Evolutionary conservation across 1,139 yeast genomes (phyloP), one percentile per base, ranked within the genome.

Genomic region (Geotrichum fermentans): DNA sequence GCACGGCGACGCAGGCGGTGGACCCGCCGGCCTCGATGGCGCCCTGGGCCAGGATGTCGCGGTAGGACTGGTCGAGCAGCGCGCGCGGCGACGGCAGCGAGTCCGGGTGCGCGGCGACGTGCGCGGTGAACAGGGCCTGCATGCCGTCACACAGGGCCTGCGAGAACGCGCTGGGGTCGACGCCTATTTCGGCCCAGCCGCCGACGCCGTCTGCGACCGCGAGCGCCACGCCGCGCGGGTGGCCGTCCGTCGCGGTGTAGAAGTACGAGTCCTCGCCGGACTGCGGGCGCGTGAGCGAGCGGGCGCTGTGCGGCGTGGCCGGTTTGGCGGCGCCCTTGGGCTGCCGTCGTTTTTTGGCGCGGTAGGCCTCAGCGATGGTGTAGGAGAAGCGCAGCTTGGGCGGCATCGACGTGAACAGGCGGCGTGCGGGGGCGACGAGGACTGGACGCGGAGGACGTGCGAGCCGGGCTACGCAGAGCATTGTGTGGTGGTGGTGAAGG

Each of bases 151-250:
- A 64, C 29, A 70, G 56, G 7, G 65, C 63, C 38, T 63, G 62
- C 46, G 70, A 62, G 47, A 70, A 63, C 21, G 60, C 63, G 3
- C 69, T 78, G 1, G 96, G 86, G 64, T 90, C 97, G 58, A 82
- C 85, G 0, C 97, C 97, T 37, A 87, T 82, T 57, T 86, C 92
- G 1, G 88, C 78, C 97, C 97, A 92, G 1, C 97, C 97, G 16
- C 97, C 97, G 4, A 92, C 97, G 17, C 98, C 98, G 66, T 92
- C 98, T 2, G 97, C 92, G 1, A 92, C 97, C 8, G 96, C 97
- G 7, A 87, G 74, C 0, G 90, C 80, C 1, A 83, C 35, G 11
- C 49, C 62, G 35, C 74, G 73, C 8, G 78, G 73, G 22, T 69
- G 62, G 7, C 70, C 65, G 13, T 62, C 66, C 22, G 55, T 54